A percentile compares a stretch with the other conserved stretches of the same genome.
phyloP scores from a whole-genome alignment of 2,329 filamentous ascomycete genomes.

The Apiospora saccharicola region DNA sequence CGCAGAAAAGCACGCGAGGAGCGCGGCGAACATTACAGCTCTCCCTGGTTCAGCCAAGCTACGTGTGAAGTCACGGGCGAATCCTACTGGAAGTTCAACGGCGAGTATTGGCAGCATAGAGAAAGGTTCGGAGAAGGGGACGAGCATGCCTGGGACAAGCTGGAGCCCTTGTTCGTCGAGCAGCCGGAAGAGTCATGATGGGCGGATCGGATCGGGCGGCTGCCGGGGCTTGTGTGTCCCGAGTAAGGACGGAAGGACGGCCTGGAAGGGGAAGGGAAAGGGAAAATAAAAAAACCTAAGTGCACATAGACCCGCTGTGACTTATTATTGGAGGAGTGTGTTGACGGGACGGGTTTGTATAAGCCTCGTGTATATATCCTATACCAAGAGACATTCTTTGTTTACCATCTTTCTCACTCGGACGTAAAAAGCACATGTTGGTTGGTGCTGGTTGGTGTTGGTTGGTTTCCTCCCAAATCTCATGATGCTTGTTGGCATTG shows the following conservation, averaged over 20 bases:
- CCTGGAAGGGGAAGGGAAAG: not conserved
- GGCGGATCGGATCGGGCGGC: not conserved
- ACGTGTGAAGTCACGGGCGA: constrained; percentile 83
- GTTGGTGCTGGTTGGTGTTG: not conserved
- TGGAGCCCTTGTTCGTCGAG: constrained; percentile 20
- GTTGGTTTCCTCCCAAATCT: not conserved
- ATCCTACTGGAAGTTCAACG: constrained; percentile 88
- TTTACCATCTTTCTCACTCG: not conserved
- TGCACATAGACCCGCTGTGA: not conserved
- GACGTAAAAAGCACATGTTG: not conserved
- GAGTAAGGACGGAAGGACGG: not conserved
- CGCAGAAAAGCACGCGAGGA: constrained; percentile 77
- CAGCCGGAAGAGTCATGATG: not conserved
- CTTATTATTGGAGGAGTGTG: not conserved
- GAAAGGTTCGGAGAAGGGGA: constrained; percentile 69
- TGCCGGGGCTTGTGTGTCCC: not conserved
- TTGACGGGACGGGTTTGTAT: constrained; percentile 1
- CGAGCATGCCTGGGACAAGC: constrained; percentile 15
- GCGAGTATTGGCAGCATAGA: constrained; percentile 84
- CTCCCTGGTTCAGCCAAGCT: constrained; percentile 83
- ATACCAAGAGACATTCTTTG: constrained; percentile 18
- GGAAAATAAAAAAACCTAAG: not conserved
- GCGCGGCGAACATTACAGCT: constrained; percentile 80
- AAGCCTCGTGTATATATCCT: constrained; percentile 12
- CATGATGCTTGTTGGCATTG: not conserved